Conservation (phyloP, 257 asterid species). For the Ehretia macrophylla region DNA sequence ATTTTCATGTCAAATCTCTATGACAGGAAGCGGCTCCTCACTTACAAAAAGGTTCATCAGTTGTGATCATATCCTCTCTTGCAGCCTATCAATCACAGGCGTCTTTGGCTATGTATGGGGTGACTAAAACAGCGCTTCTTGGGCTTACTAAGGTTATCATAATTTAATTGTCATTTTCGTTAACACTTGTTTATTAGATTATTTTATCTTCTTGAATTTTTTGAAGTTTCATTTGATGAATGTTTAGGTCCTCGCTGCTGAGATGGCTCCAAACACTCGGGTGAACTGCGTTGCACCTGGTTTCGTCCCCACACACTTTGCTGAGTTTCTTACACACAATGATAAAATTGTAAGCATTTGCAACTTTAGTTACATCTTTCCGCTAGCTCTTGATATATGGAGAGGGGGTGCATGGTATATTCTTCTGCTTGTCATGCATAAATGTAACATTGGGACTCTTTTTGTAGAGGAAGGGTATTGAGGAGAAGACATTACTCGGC, state of each 20-base stretch:
- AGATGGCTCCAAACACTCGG: conserved; percentile 88
- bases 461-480: conserved; percentile 55
- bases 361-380: background rate
- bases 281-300: conserved; percentile 97
- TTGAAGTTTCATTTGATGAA: conserved; percentile 1
- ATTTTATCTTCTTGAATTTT: background rate
- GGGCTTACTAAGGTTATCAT: conserved; percentile 82
- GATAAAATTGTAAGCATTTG: conserved; percentile 41
- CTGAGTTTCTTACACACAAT: conserved; percentile 43
- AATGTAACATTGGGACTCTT: background rate
- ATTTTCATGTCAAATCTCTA: background rate
- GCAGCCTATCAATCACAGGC: conserved; percentile 55
- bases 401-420: background rate
- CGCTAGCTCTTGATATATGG: background rate
- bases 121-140: conserved; percentile 86
- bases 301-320: conserved; percentile 83
- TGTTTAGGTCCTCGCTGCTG: conserved; percentile 77
- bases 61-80: conserved; percentile 61
- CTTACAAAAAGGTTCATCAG: conserved; percentile 70
- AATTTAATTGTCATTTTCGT: background rate
- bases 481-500: conserved; percentile 57
- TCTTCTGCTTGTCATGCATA: background rate
- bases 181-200: background rate
- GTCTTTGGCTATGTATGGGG: conserved; percentile 79
- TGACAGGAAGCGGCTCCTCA: conserved; percentile 74